Evolutionary conservation across 768 basidiomycete species (phyloP).

Genomic region (Wakefieldia striispora): DNA sequence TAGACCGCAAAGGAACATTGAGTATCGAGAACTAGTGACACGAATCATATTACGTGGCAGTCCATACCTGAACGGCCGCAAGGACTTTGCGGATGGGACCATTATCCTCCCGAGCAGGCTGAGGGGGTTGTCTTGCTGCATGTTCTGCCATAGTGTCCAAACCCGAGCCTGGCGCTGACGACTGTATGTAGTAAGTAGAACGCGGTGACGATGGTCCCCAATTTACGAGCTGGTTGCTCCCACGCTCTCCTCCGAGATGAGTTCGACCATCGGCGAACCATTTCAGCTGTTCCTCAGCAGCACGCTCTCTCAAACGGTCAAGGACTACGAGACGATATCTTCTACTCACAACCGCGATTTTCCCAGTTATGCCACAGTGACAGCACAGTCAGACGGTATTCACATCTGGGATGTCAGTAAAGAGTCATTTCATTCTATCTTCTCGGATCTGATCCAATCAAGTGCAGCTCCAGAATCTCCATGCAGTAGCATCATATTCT

Average conservation of each 20-base stretch:
- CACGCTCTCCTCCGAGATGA: constrained; percentile 25
- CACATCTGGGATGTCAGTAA: constrained; percentile 68
- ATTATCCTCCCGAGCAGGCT: constrained; percentile 31
- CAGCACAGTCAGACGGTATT: constrained; percentile 71
- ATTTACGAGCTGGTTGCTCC: constrained; percentile 14
- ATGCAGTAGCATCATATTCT: constrained; percentile 66
- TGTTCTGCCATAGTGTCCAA: constrained; percentile 26
- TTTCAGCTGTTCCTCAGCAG: constrained; percentile 30
- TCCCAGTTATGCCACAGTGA: constrained; percentile 63
- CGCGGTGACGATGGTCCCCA: no score
- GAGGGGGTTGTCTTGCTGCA: constrained; percentile 17
- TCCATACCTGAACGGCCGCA: constrained; percentile 42
- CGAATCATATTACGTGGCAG: constrained; percentile 1
- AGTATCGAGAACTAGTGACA: constrained; percentile 4
- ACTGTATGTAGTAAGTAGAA: not conserved
- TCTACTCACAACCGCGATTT: constrained; percentile 18
- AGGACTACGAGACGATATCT: constrained; percentile 14
- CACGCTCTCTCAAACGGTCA: constrained; percentile 6
- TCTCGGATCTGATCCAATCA: constrained; percentile 6
- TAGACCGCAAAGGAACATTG: constrained; percentile 26
- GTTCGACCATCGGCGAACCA: constrained; percentile 31
- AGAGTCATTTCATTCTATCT: not conserved
- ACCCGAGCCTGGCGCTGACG: not conserved
- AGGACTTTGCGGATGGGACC: constrained; percentile 37
- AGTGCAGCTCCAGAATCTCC: constrained; percentile 58